Conservation (phyloP, 352 stramenopile genomes). For the Proteromonas lacertae region DNA sequence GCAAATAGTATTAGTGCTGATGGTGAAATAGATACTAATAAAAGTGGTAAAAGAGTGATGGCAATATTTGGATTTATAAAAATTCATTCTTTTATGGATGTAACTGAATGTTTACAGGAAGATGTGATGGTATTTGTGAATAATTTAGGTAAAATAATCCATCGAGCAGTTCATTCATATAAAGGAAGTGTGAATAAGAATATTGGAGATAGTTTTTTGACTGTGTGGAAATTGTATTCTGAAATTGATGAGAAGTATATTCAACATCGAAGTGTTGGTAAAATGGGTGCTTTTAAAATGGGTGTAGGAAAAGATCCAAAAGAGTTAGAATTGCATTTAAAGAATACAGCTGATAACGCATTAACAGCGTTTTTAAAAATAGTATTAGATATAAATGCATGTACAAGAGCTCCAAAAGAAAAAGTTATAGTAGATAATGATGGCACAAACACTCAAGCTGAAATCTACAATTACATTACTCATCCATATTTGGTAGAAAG, state of each 20-base stretch:
- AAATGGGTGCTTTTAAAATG: no score
- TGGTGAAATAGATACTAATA: constrained; percentile 65
- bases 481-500: constrained; percentile 33
- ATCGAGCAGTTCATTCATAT: constrained; percentile 52
- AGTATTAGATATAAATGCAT: constrained; percentile 39
- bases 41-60: constrained; percentile 48
- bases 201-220: constrained; percentile 60
- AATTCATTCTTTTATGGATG: constrained; percentile 69
- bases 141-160: constrained; percentile 70
- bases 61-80: constrained; percentile 76
- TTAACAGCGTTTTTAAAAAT: constrained; percentile 73
- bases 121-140: constrained; percentile 91
- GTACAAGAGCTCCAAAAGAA: constrained; percentile 1
- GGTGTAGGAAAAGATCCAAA: no score
- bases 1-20: constrained; percentile 57
- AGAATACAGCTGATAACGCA: constrained; percentile 33
- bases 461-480: constrained; percentile 30
- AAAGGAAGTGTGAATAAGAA: constrained; percentile 82
- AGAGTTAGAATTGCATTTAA: no score
- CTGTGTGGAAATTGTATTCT: constrained; percentile 83
- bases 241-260: no score
- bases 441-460: constrained; percentile 27
- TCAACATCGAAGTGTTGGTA: no score
- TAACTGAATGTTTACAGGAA: constrained; percentile 47
- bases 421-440: constrained; percentile 29